A percentile compares a stretch with the other conserved stretches of the same genome.
These are phyloP conservation scores for Knoxia roxburghii DNA, from an alignment of 257 asterid species.

Conservation along the genomic window DNA sequence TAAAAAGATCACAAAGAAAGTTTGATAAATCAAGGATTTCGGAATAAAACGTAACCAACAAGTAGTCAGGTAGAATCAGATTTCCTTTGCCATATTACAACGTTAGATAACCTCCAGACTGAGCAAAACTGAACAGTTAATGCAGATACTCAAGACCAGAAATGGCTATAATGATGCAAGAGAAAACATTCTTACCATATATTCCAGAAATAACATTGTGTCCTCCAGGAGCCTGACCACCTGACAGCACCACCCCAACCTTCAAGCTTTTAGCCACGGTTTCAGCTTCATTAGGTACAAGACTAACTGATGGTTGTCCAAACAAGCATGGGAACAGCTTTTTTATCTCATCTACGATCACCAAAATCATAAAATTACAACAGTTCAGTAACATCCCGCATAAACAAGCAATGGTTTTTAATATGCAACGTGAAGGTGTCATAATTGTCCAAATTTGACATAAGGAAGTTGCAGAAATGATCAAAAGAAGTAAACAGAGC, in stretches of 20 bases:
- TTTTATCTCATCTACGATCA: conserved; percentile 74
- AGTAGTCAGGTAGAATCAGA: no score
- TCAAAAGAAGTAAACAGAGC: not conserved
- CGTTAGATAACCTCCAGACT: not conserved
- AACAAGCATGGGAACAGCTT: conserved; percentile 75
- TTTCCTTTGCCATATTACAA: not conserved
- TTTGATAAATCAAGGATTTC: not conserved
- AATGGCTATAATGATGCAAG: not conserved
- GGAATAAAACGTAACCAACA: not conserved
- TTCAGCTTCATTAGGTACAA: conserved; percentile 58
- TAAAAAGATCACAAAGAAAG: not conserved
- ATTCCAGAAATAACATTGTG: conserved; percentile 97
- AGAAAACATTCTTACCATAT: conserved; percentile 46
- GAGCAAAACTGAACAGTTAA: not conserved
- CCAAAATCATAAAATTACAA: conserved; percentile 5
- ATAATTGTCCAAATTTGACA: not conserved
- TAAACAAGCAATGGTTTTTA: not conserved
- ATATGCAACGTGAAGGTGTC: not conserved
- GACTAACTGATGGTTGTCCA: conserved; percentile 84
- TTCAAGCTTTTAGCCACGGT: conserved; percentile 40
- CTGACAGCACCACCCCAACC: conserved; percentile 92
- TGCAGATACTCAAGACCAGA: not conserved
- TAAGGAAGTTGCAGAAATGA: not conserved
- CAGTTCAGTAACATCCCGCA: not conserved
- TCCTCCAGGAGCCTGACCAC: conserved; percentile 99